Evolutionary conservation across 2,329 filamentous ascomycete species (phyloP).

Genomic region (Phyllosticta citrichinensis): DNA sequence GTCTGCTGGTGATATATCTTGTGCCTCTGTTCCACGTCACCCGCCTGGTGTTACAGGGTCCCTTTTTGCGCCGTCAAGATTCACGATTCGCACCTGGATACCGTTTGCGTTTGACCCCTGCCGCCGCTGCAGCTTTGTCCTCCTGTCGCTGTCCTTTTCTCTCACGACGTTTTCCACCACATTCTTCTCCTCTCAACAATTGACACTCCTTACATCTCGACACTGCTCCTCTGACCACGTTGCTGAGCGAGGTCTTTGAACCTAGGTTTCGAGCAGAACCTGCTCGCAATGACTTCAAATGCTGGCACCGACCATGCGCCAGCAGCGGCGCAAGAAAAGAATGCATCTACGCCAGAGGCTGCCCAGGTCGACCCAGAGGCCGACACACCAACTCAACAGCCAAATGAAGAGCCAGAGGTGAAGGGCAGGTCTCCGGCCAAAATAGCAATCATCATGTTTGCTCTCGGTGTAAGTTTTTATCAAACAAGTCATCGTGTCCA

Average conservation of each 20-base stretch:
- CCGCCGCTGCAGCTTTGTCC: neutral
- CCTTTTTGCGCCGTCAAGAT: neutral
- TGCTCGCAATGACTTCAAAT: neutral
- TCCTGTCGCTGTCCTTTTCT: neutral
- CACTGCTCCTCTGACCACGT: neutral
- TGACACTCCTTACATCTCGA: neutral
- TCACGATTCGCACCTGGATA: neutral
- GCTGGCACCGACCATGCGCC: neutral
- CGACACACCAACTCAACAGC: neutral
- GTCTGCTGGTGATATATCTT: neutral
- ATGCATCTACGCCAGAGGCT: neutral
- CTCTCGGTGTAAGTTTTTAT: slow-evolving; percentile 24
- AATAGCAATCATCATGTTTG: slow-evolving; percentile 40
- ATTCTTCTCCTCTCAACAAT: neutral
- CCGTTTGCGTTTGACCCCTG: neutral
- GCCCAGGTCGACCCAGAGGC: neutral
- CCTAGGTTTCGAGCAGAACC: neutral
- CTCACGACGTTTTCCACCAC: neutral
- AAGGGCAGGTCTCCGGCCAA: slow-evolving; percentile 29
- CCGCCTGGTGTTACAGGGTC: neutral
- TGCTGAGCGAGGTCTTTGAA: neutral
- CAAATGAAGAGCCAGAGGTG: slow-evolving; percentile 8
- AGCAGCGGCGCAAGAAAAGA: neutral
- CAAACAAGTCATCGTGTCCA: neutral
- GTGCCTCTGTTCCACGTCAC: neutral